Evolutionary conservation across 345 rosid species (phyloP).

Genomic region (Salix udensis): DNA sequence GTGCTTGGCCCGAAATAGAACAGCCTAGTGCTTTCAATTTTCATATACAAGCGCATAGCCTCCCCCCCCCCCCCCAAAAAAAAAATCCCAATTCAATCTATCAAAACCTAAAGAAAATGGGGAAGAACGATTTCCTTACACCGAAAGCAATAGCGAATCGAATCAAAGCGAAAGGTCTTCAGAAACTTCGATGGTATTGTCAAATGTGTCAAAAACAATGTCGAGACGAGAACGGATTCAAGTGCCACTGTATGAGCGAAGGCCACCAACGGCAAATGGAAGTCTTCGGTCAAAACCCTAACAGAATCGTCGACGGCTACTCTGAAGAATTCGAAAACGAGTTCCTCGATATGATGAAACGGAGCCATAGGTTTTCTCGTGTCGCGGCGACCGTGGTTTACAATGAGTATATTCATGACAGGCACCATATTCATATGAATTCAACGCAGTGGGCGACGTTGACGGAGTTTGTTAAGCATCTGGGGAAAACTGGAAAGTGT

Average conservation of each 20-base stretch:
- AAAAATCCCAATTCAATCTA: not conserved
- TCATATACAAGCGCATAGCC: too few relatives aligned
- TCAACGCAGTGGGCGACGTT: conserved; percentile 86
- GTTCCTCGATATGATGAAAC: conserved; percentile 74
- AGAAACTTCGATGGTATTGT: conserved; percentile 96
- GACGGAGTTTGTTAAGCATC: conserved; percentile 80
- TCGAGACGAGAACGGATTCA: conserved; percentile 96
- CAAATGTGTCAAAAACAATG: conserved; percentile 99
- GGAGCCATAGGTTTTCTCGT: conserved; percentile 87
- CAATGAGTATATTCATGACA: conserved; percentile 83
- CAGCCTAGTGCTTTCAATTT: too few relatives aligned
- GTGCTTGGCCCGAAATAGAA: too few relatives aligned
- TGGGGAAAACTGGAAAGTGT: conserved; percentile 80
- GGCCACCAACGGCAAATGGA: conserved; percentile 96
- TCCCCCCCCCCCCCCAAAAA: too few relatives aligned
- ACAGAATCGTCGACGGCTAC: conserved; percentile 76
- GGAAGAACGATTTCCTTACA: conserved; percentile 88
- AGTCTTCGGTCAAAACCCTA: conserved; percentile 73
- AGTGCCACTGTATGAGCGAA: conserved; percentile 98
- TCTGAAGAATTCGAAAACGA: conserved; percentile 74
- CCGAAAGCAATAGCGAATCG: conserved; percentile 90
- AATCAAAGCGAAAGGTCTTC: conserved; percentile 91
- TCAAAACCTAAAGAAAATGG: conserved; percentile 35
- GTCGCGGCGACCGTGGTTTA: conserved; percentile 94
- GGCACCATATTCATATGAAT: conserved; percentile 92